Percentiles rank a stretch among this genome's conserved stretches.
Conservation (phyloP, 2,329 filamentous ascomycete genomes). For the Talaromyces albobiverticillius region DNA sequence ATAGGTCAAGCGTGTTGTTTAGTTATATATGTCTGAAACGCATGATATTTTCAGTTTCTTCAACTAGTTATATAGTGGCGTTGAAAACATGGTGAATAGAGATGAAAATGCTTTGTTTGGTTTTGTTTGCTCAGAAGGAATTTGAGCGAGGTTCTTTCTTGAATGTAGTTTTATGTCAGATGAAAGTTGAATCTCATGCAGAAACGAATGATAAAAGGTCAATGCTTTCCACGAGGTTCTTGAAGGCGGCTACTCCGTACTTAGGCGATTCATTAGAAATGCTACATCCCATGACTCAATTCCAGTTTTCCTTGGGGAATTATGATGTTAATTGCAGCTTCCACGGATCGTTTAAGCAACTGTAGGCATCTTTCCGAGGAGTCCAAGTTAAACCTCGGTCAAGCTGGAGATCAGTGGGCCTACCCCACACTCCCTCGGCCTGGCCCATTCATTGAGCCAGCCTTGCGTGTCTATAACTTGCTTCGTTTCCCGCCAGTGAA, state of each 20-base stretch:
- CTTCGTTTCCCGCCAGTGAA: neutral
- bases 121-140: neutral
- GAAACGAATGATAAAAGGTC: neutral
- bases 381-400: slow-evolving; percentile 1
- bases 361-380: too few species aligned
- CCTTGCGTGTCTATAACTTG: neutral
- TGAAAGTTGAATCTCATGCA: neutral
- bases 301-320: too few species aligned
- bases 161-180: slow-evolving; percentile 10
- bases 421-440: slow-evolving; percentile 9
- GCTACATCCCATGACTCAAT: too few species aligned
- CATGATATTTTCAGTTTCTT: slow-evolving; percentile 4
- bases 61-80: slow-evolving; percentile 5
- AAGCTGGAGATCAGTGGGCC: slow-evolving; percentile 4
- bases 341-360: too few species aligned
- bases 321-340: too few species aligned
- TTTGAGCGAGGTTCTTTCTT: neutral
- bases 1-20: slow-evolving; percentile 50
- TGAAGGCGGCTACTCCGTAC: too few species aligned
- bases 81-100: slow-evolving; percentile 7
- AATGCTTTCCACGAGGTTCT: too few species aligned
- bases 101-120: too few species aligned
- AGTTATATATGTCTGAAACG: neutral
- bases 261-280: too few species aligned
- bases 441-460: neutral